These are phyloP conservation scores for Blastomyces silverae DNA, from an alignment of 2,329 filamentous ascomycete species.

Conservation along the genomic window DNA sequence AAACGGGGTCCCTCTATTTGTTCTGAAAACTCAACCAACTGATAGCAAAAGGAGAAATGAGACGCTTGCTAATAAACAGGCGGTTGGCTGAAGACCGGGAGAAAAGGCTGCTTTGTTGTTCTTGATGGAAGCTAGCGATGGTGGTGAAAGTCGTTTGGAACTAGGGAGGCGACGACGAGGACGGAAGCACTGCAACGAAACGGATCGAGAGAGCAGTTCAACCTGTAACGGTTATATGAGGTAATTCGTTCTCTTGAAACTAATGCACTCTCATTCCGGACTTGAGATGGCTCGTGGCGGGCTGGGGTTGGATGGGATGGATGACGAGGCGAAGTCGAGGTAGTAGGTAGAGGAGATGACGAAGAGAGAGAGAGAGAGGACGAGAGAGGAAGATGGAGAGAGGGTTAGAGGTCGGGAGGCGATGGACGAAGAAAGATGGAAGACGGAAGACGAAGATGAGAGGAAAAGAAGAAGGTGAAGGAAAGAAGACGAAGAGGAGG, in stretches of 20 bases:
- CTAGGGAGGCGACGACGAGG: slow-evolving; percentile 14
- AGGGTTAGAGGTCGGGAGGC: slow-evolving; percentile 21
- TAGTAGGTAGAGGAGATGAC: neutral
- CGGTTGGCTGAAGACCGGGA: neutral
- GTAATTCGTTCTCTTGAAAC: neutral
- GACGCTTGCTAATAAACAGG: neutral
- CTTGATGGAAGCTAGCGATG: neutral
- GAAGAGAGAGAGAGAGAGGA: neutral
- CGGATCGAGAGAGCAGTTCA: slow-evolving; percentile 15
- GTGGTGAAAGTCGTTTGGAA: neutral
- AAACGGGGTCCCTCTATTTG: neutral
- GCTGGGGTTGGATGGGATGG: slow-evolving; percentile 22
- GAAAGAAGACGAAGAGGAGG: neutral
- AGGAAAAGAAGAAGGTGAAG: neutral
- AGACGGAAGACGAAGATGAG: slow-evolving; percentile 17
- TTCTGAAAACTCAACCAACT: neutral
- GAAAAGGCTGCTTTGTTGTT: neutral
- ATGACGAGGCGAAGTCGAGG: slow-evolving; percentile 18
- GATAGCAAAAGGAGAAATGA: neutral
- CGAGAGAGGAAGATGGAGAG: neutral
- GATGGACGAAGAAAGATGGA: slow-evolving; percentile 15
- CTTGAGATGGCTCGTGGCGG: slow-evolving; percentile 14
- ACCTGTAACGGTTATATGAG: neutral
- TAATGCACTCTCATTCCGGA: slow-evolving; percentile 7
- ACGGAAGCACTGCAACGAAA: slow-evolving; percentile 27